Base-by-base conservation (phyloP, 2,329 filamentous ascomycete species). In the Periglandula ipomoeae region DNA sequence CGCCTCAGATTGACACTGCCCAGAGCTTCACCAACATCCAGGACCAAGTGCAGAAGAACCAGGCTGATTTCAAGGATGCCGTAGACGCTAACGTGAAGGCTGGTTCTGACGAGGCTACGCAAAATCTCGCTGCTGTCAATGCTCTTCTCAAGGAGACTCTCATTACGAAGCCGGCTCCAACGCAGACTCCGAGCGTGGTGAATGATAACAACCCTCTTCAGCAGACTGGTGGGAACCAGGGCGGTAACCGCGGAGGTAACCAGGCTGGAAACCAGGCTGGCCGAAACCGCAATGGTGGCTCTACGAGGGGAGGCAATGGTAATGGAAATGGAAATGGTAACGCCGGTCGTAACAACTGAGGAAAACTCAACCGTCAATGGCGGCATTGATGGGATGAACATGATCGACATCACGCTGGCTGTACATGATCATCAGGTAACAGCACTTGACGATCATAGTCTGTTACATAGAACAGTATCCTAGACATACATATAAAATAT, bases 31-130 rank as follows among this genome's bases (percentile, higher is more conserved):
- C 72, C 2, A 68, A 59, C 15, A 67, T 80, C 38, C 53, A 67
- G 1, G 65, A 60, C 1, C 76, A 82, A 62, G 68, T 80, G 19
- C 59, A 67, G 38, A 59, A 70, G 54, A 75, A 82, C 63, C 61
- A 74, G 48, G 60, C 67, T 27, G 76, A 81, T 54, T 68, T 82
- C 5, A 60, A 65, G 0, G 57, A 53, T 5, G 56, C 65, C 2
- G 56, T 74, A 8, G 53, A 61, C 1, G 73, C 71, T 3, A 75
- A 74, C 55, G 58, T 70, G 50, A 63, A 68, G 24, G 68, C 70
- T 34, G 70, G 66, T 17, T 48, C 57, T 0, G 52, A 58, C 0
- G 51, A 56, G 39, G 61, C 57, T 3, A 47, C 48, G 17, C 59
- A 60, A 52, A 64, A 65, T 50, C 50, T 52, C 4, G 70, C 67